Evolutionary conservation across 768 basidiomycete genomes (phyloP).

Genomic region (Trametes maxima): DNA sequence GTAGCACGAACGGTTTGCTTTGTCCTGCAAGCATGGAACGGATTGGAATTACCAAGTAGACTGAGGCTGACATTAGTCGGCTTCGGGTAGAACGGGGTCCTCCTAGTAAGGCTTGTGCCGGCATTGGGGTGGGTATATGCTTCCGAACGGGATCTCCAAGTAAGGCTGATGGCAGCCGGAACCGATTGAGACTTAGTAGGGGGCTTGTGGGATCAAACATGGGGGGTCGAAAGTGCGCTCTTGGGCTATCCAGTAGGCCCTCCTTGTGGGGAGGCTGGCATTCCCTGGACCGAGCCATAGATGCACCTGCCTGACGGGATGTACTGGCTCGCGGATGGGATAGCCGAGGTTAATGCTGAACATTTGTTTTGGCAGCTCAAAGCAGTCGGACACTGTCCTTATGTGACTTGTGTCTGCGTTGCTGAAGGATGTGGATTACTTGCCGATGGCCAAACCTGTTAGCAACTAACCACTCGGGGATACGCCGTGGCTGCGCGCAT

Average conservation of each 20-base stretch:
- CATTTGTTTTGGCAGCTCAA: constrained; percentile 3
- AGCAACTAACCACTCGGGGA: constrained; percentile 39
- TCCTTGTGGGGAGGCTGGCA: constrained; percentile 16
- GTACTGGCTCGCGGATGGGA: constrained; percentile 26
- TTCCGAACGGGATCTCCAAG: not conserved
- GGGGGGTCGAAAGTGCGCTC: constrained; percentile 16
- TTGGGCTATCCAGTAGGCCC: constrained; percentile 14
- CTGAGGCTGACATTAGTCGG: not conserved
- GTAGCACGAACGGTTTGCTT: not conserved
- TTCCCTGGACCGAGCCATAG: constrained; percentile 26
- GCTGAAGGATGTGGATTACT: constrained; percentile 40
- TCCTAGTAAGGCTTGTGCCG: not conserved
- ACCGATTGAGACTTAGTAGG: constrained; percentile 1
- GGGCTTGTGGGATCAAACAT: not conserved
- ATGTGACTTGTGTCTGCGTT: constrained; percentile 23
- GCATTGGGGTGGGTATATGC: not conserved
- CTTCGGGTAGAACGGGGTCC: not conserved
- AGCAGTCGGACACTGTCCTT: constrained; percentile 24
- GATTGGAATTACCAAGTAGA: not conserved
- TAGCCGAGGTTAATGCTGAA: constrained; percentile 10
- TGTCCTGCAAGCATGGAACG: not conserved
- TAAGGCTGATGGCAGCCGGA: not conserved
- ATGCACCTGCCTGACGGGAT: constrained; percentile 27
- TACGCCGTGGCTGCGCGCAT: constrained; percentile 32
- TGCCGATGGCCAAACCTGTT: constrained; percentile 39